Percentiles rank a stretch among this genome's conserved stretches.
phyloP scores from a whole-genome alignment of 805 yeast species.

The Candida fluviatilis region DNA sequence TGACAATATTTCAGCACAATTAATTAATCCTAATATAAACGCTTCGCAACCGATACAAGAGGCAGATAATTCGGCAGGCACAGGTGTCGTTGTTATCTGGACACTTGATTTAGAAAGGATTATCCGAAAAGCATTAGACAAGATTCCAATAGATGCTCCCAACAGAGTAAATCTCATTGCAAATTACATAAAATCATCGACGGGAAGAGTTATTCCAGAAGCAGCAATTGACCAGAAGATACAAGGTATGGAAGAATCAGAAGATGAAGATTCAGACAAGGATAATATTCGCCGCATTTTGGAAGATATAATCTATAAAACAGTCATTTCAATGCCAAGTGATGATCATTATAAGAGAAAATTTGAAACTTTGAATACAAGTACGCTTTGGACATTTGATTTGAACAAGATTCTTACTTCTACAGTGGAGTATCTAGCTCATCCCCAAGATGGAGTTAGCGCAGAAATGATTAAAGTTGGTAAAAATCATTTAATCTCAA shows the following conservation, averaged over 20 bases:
- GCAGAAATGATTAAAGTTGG: constrained; percentile 8
- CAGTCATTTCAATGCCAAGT: constrained; percentile 6
- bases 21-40: neutral
- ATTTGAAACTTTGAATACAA: constrained; percentile 7
- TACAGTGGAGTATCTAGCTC: constrained; percentile 14
- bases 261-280: neutral
- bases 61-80: neutral
- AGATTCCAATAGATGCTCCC: constrained; percentile 3
- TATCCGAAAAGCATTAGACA: constrained; percentile 1
- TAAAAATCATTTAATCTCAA: constrained; percentile 8
- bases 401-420: constrained; percentile 14
- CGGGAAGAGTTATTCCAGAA: constrained; percentile 1
- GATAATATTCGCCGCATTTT: constrained; percentile 3
- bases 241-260: constrained; percentile 2
- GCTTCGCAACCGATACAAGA: neutral
- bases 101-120: neutral
- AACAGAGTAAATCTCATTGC: constrained; percentile 3
- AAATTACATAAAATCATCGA: neutral
- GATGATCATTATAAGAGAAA: constrained; percentile 11
- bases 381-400: constrained; percentile 15
- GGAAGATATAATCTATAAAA: constrained; percentile 6
- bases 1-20: neutral
- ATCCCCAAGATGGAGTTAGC: constrained; percentile 5
- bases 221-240: constrained; percentile 1
- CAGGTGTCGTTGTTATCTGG: neutral